Conservation (phyloP, 2,329 filamentous ascomycete species). For the Colletotrichum chrysophilum region DNA sequence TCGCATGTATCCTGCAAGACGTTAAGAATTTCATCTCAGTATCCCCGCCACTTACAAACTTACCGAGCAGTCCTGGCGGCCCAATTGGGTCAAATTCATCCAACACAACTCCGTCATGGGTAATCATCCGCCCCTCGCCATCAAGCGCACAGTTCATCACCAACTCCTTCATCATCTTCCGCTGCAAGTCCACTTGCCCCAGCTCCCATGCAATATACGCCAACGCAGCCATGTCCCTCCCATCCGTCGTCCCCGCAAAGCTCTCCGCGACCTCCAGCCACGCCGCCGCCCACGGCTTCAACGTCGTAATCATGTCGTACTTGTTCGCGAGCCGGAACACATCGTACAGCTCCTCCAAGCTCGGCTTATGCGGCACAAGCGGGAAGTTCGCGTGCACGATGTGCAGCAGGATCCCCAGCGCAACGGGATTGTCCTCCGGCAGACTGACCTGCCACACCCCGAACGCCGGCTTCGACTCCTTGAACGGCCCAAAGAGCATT, state of each 20-base stretch:
- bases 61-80: neutral
- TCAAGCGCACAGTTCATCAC: neutral
- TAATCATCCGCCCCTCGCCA: neutral
- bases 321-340: constrained; percentile 1
- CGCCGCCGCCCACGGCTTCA: neutral
- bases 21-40: fast-evolving
- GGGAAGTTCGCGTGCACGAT: neutral
- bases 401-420: neutral
- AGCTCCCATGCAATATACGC: neutral
- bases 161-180: neutral
- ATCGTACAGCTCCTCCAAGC: neutral
- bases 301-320: constrained; percentile 5
- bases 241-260: neutral
- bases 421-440: neutral
- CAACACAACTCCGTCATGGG: neutral
- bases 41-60: neutral
- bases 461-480: constrained; percentile 6
- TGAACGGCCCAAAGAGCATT: constrained; percentile 17
- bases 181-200: neutral
- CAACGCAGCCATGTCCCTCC: neutral
- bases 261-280: neutral
- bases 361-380: neutral
- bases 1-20: neutral
- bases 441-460: neutral
- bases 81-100: neutral